These are phyloP conservation scores for Microsporum canis DNA, from an alignment of 2,329 filamentous ascomycete genomes.

Conservation along the genomic window DNA sequence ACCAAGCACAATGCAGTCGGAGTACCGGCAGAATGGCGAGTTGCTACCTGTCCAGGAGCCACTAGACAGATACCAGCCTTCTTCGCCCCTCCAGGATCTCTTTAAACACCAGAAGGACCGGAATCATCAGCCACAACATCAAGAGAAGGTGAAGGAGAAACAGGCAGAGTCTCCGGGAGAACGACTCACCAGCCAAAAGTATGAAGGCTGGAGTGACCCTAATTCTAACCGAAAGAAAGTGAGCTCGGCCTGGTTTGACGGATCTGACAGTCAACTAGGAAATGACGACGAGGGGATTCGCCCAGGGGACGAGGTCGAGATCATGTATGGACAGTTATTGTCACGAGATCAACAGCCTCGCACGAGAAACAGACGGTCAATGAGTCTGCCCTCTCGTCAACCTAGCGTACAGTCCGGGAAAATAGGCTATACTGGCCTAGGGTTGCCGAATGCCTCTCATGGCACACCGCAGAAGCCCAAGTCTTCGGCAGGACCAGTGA, in stretches of 20 bases:
- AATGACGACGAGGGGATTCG: slow-evolving; percentile 4
- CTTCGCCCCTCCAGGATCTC: neutral
- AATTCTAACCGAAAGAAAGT: slow-evolving; percentile 7
- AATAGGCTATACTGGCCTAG: neutral
- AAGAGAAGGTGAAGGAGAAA: neutral
- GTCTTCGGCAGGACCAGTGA: neutral
- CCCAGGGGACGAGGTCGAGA: neutral
- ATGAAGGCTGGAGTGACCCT: slow-evolving; percentile 11
- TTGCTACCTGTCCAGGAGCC: neutral
- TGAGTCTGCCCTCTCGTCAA: neutral
- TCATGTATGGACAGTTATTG: neutral
- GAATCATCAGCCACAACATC: slow-evolving; percentile 1
- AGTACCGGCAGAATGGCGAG: slow-evolving; percentile 8
- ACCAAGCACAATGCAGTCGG: slow-evolving; percentile 17
- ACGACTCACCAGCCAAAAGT: slow-evolving; percentile 5
- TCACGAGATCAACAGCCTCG: neutral
- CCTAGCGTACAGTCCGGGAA: neutral
- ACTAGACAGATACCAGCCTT: neutral
- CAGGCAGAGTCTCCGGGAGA: neutral
- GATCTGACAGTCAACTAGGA: slow-evolving; percentile 22
- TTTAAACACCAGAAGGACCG: neutral
- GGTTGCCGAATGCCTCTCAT: neutral
- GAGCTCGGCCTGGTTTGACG: slow-evolving; percentile 26
- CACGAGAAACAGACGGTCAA: neutral
- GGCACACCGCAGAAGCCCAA: neutral